A percentile compares a stretch with the other conserved stretches of the same genome.
phyloP scores from a whole-genome alignment of 2,329 filamentous ascomycete genomes.

The Trichoderma sp. region DNA sequence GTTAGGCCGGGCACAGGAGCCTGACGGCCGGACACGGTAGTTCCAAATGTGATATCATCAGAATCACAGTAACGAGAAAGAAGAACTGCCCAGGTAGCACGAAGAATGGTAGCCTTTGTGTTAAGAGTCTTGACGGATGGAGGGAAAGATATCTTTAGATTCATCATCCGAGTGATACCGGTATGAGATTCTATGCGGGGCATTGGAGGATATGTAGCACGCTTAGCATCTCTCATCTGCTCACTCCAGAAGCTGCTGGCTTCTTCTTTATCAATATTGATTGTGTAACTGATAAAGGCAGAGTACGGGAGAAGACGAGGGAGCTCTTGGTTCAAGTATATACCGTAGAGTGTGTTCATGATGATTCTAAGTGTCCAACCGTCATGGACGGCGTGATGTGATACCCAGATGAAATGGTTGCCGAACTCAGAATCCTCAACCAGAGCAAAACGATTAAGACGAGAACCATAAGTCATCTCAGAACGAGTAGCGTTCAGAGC shows the following conservation, averaged over 20 bases:
- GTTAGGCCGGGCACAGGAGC: conserved; percentile 22
- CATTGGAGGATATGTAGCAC: conserved; percentile 8
- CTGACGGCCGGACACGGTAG: conserved; percentile 27
- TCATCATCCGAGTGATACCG: background rate
- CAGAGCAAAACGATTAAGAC: conserved; percentile 2
- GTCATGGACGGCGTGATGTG: conserved; percentile 35
- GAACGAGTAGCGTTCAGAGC: background rate
- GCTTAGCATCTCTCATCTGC: background rate
- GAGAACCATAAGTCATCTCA: conserved; percentile 15
- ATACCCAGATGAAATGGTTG: conserved; percentile 28
- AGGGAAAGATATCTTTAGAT: conserved; percentile 1
- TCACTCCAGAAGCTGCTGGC: conserved; percentile 1
- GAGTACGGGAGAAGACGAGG: conserved; percentile 9
- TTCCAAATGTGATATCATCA: conserved; percentile 28
- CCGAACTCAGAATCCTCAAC: background rate
- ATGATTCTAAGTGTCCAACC: conserved; percentile 31
- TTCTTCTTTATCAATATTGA: background rate
- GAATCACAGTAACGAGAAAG: conserved; percentile 25
- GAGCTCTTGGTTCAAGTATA: background rate
- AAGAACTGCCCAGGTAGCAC: conserved; percentile 28
- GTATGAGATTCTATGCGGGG: background rate
- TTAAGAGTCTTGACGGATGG: background rate
- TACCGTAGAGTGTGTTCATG: conserved; percentile 19
- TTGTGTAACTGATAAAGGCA: conserved; percentile 22
- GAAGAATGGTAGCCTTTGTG: conserved; percentile 25